Percentiles rank a stretch among this genome's conserved stretches.
These are phyloP conservation scores for Hypoxylon sp. DNA, from an alignment of 2,329 filamentous ascomycete genomes.

Conservation along the genomic window DNA sequence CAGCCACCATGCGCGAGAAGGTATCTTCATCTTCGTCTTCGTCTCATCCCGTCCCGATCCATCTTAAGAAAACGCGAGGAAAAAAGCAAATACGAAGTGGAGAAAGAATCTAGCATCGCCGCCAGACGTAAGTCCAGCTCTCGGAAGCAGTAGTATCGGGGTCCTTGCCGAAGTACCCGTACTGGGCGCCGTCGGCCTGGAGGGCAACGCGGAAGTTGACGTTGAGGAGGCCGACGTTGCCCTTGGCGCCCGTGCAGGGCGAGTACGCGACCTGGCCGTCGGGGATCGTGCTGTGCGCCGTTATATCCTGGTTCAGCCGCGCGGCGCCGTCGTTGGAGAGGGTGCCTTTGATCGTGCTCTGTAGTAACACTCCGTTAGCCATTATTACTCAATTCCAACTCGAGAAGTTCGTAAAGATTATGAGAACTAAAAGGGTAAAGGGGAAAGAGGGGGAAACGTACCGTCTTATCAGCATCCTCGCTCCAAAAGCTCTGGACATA, in stretches of 20 bases:
- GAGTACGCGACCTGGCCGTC: slow-evolving; percentile 54
- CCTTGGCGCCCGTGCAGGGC: slow-evolving; percentile 53
- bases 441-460: slow-evolving; percentile 40
- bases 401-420: too few species aligned
- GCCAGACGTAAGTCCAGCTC: slow-evolving; percentile 57
- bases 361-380: neutral
- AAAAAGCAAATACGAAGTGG: neutral
- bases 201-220: slow-evolving; percentile 60
- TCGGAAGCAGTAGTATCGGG: slow-evolving; percentile 50
- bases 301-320: slow-evolving; percentile 52
- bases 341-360: slow-evolving; percentile 53
- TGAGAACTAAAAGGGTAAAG: neutral
- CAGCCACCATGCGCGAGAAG: slow-evolving; percentile 12
- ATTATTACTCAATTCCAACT: too few species aligned
- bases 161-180: slow-evolving; percentile 56
- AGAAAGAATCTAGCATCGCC: slow-evolving; percentile 52
- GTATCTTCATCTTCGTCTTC: slow-evolving; percentile 1
- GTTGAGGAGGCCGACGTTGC: slow-evolving; percentile 58
- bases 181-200: slow-evolving; percentile 51
- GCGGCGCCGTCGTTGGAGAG: slow-evolving; percentile 48
- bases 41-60: neutral
- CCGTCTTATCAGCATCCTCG: slow-evolving; percentile 54
- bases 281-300: slow-evolving; percentile 51
- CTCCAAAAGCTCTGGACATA: slow-evolving; percentile 58
- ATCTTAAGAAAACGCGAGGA: neutral